Conservation (phyloP, 306 rosid species). For the barrel medic (Medicago truncatula) region MtrunA17r5.0-ANR NC_053044.1:46720501-46721000, state of each 20-base stretch:
- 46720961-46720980: constrained; percentile 7
- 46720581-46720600: constrained; percentile 9
- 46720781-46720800: constrained; percentile 80
- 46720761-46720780: constrained; percentile 89
- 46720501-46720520: constrained; percentile 16
- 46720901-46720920: constrained; percentile 23
- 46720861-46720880: constrained; percentile 6
- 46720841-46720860: constrained; percentile 25
- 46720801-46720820: constrained; percentile 81
- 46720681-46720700: constrained; percentile 90
- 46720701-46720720: constrained; percentile 83
- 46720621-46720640: constrained; percentile 72
- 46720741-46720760: constrained; percentile 71
- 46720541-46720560: constrained; percentile 29
- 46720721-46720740: constrained; percentile 62
- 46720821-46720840: constrained; percentile 95
- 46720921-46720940: background rate
- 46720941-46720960: constrained; percentile 7
- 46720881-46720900: constrained; percentile 21
- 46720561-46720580: constrained; percentile 13
- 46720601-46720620: background rate
- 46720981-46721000: constrained; percentile 11
- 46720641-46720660: constrained; percentile 79
- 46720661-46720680: constrained; percentile 93
- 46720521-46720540: constrained; percentile 3